A percentile compares a stretch with the other conserved stretches of the same genome.
Conservation (phyloP, 345 rosid species). For the Dipteronia sinensis region DNA sequence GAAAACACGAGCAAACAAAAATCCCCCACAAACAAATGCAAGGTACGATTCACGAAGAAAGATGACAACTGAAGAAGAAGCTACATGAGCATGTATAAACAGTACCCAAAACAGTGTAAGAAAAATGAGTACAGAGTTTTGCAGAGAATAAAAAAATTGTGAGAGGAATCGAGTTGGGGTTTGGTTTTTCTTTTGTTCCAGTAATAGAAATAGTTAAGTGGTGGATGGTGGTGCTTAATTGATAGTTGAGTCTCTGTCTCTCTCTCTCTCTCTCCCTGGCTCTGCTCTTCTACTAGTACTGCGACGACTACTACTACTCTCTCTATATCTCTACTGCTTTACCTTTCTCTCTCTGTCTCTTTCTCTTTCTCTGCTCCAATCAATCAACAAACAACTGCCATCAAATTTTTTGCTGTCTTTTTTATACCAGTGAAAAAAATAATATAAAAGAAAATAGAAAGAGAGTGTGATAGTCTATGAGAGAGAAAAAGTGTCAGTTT, state of each 20-base stretch:
- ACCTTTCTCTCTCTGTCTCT: background rate
- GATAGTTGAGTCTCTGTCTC: background rate
- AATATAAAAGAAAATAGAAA: constrained; percentile 12
- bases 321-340: constrained; percentile 2
- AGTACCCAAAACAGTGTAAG: constrained; percentile 5
- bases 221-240: constrained; percentile 13
- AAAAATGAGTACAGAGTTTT: constrained; percentile 12
- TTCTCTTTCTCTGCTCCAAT: constrained; percentile 21
- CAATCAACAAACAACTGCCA: constrained; percentile 45
- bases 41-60: constrained; percentile 18
- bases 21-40: background rate
- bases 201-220: constrained; percentile 29
- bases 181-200: constrained; percentile 19
- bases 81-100: constrained; percentile 31
- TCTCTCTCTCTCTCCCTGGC: background rate
- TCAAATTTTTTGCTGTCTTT: constrained; percentile 21
- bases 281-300: constrained; percentile 14
- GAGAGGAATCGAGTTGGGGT: constrained; percentile 20
- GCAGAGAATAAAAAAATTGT: constrained; percentile 19
- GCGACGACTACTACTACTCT: constrained; percentile 4
- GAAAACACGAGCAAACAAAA: background rate
- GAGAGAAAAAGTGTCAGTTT: constrained; percentile 29
- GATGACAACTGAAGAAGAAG: constrained; percentile 18
- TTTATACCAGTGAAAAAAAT: constrained; percentile 25
- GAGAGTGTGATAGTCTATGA: constrained; percentile 15